These are phyloP conservation scores for Zygnema circumcarinatum DNA, from an alignment of 139 green algal genomes.

Conservation along the genomic window DNA sequence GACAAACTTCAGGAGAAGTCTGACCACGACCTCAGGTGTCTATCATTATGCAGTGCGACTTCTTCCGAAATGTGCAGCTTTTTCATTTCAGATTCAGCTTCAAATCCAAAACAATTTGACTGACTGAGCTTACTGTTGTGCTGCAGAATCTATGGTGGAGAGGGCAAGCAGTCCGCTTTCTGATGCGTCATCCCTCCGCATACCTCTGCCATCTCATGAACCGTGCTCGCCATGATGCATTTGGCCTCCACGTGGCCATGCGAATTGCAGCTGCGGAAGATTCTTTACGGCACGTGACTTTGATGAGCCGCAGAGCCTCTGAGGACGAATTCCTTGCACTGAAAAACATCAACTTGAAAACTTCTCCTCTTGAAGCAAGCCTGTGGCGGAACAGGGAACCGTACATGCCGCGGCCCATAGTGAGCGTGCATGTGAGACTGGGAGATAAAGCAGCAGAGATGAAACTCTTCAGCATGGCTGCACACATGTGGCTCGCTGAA, in stretches of 20 bases:
- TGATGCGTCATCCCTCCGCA: constrained; percentile 1
- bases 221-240: constrained; percentile 23
- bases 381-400: constrained; percentile 8
- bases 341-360: background rate
- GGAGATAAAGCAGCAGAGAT: constrained; percentile 12
- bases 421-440: constrained; percentile 43
- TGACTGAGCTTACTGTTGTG: no score
- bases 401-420: constrained; percentile 21
- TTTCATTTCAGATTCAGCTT: no score
- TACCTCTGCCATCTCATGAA: constrained; percentile 44
- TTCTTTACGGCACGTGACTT: no score
- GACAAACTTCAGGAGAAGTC: no score
- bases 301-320: no score
- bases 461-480: background rate
- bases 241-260: constrained; percentile 29
- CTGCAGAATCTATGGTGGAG: no score
- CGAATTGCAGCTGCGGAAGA: constrained; percentile 22
- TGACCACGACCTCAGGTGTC: no score
- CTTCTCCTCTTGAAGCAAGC: background rate
- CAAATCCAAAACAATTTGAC: no score
- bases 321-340: no score
- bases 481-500: background rate
- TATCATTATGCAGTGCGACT: no score
- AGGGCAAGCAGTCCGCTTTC: constrained; percentile 29
- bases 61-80: no score